A percentile compares a stretch with the other conserved stretches of the same genome.
Conservation (phyloP, 2,329 filamentous ascomycete genomes). For the Monosporascus sp. region DNA sequence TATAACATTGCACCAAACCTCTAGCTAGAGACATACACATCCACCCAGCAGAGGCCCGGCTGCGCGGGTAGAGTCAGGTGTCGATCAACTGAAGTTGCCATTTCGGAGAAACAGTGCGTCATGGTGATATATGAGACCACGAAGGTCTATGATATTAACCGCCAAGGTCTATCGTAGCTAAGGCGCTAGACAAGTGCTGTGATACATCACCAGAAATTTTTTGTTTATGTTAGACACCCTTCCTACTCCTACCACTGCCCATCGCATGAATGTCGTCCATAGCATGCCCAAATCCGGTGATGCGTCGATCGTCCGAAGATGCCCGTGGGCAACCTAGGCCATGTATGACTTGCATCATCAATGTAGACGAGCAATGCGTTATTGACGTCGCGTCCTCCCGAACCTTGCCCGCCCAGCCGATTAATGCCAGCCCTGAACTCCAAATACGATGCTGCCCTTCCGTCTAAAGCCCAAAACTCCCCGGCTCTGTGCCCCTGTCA, state of each 20-base stretch:
- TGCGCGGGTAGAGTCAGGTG: no score
- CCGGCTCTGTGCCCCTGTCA: not conserved
- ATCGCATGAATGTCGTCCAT: constrained; percentile 4
- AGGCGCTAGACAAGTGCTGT: constrained; percentile 10
- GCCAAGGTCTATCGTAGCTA: constrained; percentile 11
- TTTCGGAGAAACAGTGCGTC: not conserved
- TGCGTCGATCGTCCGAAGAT: constrained; percentile 1
- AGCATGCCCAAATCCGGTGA: not conserved
- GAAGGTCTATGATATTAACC: constrained; percentile 20
- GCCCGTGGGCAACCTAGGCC: constrained; percentile 1
- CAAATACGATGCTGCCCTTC: not conserved
- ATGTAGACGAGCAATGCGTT: not conserved
- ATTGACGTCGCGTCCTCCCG: not conserved
- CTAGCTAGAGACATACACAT: no score
- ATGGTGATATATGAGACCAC: constrained; percentile 23
- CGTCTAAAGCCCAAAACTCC: not conserved
- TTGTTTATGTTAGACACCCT: constrained; percentile 5
- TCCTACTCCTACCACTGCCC: constrained; percentile 1
- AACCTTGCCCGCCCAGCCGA: not conserved
- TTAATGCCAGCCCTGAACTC: not conserved
- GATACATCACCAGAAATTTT: constrained; percentile 22
- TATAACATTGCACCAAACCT: no score
- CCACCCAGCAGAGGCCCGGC: no score
- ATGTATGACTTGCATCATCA: not conserved
- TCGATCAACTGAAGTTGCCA: no score